phyloP scores from a whole-genome alignment of 148 eudicot genomes.

The Diospyros kaki region DNA sequence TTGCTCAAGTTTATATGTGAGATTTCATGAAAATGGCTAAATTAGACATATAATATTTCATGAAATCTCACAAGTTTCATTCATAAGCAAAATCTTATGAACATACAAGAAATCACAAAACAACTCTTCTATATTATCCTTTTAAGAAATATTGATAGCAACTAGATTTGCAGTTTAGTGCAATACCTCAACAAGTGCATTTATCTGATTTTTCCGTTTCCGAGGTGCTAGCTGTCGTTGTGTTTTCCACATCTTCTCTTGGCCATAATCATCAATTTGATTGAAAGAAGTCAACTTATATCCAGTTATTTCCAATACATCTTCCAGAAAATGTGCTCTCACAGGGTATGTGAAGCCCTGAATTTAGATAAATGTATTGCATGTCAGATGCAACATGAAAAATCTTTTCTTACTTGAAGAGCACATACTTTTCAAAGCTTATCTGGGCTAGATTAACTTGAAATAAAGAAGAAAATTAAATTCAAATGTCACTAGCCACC shows the following conservation, averaged over 20 bases:
- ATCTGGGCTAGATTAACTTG: neutral
- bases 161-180: conserved; percentile 6
- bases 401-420: neutral
- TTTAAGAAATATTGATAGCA: neutral
- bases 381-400: neutral
- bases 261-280: conserved; percentile 98
- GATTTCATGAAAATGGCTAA: neutral
- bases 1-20: neutral
- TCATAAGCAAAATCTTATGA: neutral
- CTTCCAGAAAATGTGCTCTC: conserved; percentile 87
- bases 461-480: neutral
- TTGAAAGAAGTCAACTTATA: conserved; percentile 91
- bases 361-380: conserved; percentile 13
- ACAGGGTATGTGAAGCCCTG: conserved; percentile 97
- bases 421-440: conserved; percentile 4
- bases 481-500: neutral
- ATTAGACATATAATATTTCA: neutral
- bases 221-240: conserved; percentile 77
- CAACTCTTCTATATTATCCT: neutral
- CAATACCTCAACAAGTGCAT: conserved; percentile 87
- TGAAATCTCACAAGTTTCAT: neutral
- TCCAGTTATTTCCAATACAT: conserved; percentile 84
- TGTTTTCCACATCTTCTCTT: conserved; percentile 97
- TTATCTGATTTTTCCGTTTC: conserved; percentile 87
- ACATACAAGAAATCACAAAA: neutral